A percentile compares a stretch with the other conserved stretches of the same genome.
Conservation (phyloP, 2,329 filamentous ascomycete genomes). For the Ophiognomonia clavigignenti-juglandacearum region DNA sequence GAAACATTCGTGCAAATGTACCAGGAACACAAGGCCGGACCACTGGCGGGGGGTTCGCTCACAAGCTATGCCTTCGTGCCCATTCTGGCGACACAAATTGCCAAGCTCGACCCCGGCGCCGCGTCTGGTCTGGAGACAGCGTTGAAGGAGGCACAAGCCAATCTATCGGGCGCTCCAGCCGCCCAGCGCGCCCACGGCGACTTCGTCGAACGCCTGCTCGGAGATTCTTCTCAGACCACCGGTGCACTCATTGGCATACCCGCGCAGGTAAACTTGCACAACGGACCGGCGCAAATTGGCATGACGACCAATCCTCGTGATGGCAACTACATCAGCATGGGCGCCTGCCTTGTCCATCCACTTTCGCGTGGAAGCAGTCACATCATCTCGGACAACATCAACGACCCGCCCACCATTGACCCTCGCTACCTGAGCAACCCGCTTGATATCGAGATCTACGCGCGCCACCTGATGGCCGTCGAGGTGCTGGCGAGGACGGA, state of each 20-base stretch:
- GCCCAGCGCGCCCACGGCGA: not conserved
- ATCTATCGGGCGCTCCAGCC: not conserved
- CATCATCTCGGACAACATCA: slow-evolving; percentile 38
- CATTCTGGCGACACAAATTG: not conserved
- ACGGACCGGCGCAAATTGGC: not conserved
- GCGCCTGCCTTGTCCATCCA: slow-evolving; percentile 54
- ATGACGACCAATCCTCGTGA: not conserved
- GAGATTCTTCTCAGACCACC: not conserved
- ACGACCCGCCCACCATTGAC: slow-evolving; percentile 43
- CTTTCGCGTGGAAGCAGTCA: slow-evolving; percentile 54
- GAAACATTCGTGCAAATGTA: slow-evolving; percentile 27
- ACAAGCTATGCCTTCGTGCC: slow-evolving; percentile 11
- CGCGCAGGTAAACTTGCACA: slow-evolving; percentile 20
- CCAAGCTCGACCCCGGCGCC: not conserved
- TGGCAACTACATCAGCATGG: slow-evolving; percentile 47
- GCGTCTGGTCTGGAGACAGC: not conserved
- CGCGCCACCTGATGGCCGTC: slow-evolving; percentile 34
- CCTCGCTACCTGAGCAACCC: slow-evolving; percentile 50
- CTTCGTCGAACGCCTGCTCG: not conserved
- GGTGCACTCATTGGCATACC: slow-evolving; percentile 18
- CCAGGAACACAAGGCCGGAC: slow-evolving; percentile 26
- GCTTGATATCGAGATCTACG: slow-evolving; percentile 47
- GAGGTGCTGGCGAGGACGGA: slow-evolving; percentile 17
- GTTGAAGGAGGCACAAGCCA: not conserved
- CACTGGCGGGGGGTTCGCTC: slow-evolving; percentile 29